Evolutionary conservation across 2,329 filamentous ascomycete genomes (phyloP).

Genomic region (Ceratocystis colombiana): DNA sequence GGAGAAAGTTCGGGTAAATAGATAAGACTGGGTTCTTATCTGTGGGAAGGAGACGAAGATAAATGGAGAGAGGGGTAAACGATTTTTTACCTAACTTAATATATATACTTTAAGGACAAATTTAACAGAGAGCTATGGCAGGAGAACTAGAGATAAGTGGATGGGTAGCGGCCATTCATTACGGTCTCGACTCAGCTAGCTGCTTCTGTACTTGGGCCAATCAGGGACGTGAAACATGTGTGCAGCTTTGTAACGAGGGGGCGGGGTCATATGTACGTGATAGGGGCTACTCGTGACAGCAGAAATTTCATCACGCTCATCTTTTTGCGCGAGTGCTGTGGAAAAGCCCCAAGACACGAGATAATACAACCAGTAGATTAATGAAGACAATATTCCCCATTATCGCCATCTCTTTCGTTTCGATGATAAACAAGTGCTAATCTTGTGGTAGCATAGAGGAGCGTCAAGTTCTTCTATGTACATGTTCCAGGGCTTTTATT

Average conservation of each 20-base stretch:
- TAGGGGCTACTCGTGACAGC: not conserved
- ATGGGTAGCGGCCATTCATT: not conserved
- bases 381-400: not conserved
- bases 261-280: constrained; percentile 2
- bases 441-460: not conserved
- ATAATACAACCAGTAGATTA: not conserved
- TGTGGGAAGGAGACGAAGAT: no score
- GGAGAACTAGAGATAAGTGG: not conserved
- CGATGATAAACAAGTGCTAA: not conserved
- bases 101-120: no score
- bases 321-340: not conserved
- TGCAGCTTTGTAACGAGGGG: not conserved
- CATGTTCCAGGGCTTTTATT: no score
- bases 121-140: no score
- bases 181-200: not conserved
- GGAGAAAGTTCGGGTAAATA: no score
- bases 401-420: no score
- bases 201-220: constrained; percentile 1
- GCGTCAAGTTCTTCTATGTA: not conserved
- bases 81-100: no score
- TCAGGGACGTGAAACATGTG: not conserved
- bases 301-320: not conserved
- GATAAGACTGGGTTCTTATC: no score
- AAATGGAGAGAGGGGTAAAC: no score
- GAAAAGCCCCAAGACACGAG: not conserved